Evolutionary conservation across 2,329 filamentous ascomycete species (phyloP), one percentile per base, ranked within the genome.

Genomic region (Fusarium odoratissimum): DNA sequence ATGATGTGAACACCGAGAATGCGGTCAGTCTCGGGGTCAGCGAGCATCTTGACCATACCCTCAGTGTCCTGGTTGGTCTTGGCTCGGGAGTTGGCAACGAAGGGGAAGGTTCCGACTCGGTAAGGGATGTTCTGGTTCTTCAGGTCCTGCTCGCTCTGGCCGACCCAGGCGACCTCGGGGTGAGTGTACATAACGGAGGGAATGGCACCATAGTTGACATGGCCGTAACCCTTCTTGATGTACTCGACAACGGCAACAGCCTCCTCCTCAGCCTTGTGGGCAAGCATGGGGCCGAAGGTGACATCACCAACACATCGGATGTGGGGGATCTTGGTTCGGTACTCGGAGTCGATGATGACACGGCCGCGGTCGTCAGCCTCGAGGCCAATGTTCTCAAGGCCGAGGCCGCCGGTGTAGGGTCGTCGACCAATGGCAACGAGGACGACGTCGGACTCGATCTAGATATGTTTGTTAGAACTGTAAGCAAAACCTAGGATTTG

Each of bases 131-230:
- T 94, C 72, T 92, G 89, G 75, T 91, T 91, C 90, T 98, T 98
- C 74, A 99, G 88, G 77, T 99, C 96, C 82, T 95, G 93, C 88
- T 99, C 96, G 83, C 92, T 98, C 88, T 98, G 95, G 66, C 96
- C 96, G 51, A 99, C 96, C 96, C 96, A 99, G 40, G 96, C 95
- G 75, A 98, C 96, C 84, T 99, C 96, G 38, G 96, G 96, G 86
- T 98, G 92, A 16, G 96, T 98, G 90, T 99, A 99, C 96, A 99
- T 99, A 86, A 99, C 96, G 38, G 94, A 96, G 75, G 96, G 96
- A 81, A 99, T 99, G 83, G 93, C 94, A 79, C 91, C 94, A 86
- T 99, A 99, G 92, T 99, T 99, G 85, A 99, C 96, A 84, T 99
- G 96, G 66, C 96, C 96, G 84, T 97, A 93, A 75, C 95, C 95